phyloP scores from a whole-genome alignment of 345 rosid genomes.

The Carallia brachiata region DNA sequence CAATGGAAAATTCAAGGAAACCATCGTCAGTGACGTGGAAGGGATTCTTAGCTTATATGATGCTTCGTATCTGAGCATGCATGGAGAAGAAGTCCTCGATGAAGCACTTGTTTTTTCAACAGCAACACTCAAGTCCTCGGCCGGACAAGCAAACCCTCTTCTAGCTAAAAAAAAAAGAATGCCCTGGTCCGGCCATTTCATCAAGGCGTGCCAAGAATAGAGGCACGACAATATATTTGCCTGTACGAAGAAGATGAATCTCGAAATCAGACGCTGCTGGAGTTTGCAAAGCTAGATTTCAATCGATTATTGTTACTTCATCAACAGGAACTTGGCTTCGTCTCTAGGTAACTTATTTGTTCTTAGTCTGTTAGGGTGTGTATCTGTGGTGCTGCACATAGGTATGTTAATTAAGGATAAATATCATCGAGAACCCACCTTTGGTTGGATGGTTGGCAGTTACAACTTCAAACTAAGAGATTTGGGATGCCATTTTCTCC shows the following conservation, averaged over 20 bases:
- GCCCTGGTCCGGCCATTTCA: background rate
- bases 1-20: background rate
- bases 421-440: too few species aligned
- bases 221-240: background rate
- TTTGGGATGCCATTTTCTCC: too few species aligned
- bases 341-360: background rate
- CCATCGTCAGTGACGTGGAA: background rate
- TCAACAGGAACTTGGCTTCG: background rate
- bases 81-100: background rate
- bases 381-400: too few species aligned
- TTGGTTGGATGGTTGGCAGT: too few species aligned
- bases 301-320: background rate
- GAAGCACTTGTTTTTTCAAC: background rate
- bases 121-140: background rate
- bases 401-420: too few species aligned
- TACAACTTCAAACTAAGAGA: too few species aligned
- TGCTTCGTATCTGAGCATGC: background rate
- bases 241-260: background rate
- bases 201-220: background rate
- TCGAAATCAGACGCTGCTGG: background rate
- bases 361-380: too few species aligned
- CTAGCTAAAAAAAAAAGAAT: background rate
- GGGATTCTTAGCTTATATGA: conserved; percentile 4
- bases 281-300: background rate
- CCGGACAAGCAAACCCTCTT: background rate